These are phyloP conservation scores for Agrocybe praecox DNA, from an alignment of 768 basidiomycete genomes.

Conservation along the genomic window DNA sequence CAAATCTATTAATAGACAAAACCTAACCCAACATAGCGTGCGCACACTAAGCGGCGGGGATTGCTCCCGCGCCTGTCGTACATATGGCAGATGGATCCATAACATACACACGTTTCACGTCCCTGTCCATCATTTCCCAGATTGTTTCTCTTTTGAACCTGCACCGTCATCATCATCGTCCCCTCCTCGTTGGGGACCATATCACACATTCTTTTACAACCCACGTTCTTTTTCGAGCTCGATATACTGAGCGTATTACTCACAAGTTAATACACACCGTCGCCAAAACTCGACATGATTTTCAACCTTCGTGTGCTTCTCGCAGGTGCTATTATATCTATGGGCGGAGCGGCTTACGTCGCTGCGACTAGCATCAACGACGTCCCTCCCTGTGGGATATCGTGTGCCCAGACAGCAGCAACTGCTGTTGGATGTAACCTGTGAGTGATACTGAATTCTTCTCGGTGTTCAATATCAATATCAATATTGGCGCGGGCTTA, in stretches of 20 bases:
- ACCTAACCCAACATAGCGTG: too few relatives aligned
- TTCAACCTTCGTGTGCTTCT: not conserved
- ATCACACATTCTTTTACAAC: not conserved
- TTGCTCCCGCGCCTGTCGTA: not conserved
- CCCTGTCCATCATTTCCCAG: not conserved
- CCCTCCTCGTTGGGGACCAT: not conserved
- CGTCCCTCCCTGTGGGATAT: not conserved
- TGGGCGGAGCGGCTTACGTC: not conserved
- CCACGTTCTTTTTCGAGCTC: not conserved
- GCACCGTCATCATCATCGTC: not conserved
- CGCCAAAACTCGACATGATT: not conserved
- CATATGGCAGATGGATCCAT: too few relatives aligned
- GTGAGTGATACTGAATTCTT: not conserved
- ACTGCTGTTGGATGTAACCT: constrained; percentile 2
- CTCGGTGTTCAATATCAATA: too few relatives aligned
- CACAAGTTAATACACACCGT: not conserved
- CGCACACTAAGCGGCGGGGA: not conserved
- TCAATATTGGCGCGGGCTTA: too few relatives aligned
- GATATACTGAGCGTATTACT: too few relatives aligned
- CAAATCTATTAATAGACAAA: too few relatives aligned
- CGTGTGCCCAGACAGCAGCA: not conserved
- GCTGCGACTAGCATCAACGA: not conserved
- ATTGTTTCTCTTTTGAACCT: not conserved
- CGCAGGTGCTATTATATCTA: not conserved
- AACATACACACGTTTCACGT: not conserved